phyloP scores from a whole-genome alignment of 1,284 basidiomycete species.

The Prillingera fragicola region DNA sequence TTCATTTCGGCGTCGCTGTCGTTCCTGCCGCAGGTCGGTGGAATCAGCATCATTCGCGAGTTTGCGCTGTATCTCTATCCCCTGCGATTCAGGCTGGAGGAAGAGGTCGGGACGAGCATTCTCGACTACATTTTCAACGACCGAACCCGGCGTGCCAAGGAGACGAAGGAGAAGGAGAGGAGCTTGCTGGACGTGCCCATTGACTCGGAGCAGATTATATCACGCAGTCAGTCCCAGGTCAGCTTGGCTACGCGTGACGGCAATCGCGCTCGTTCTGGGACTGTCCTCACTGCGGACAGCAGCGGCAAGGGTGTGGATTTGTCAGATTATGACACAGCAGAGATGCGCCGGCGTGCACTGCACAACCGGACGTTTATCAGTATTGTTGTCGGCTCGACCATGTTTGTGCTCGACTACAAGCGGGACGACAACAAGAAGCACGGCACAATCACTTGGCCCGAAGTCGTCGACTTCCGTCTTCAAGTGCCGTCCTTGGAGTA shows the following conservation, averaged over 20 bases:
- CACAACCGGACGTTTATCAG: conserved; percentile 65
- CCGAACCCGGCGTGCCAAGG: conserved; percentile 44
- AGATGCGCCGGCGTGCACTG: conserved; percentile 50
- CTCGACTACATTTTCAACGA: conserved; percentile 76
- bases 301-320: conserved; percentile 17
- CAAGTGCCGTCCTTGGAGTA: conserved; percentile 61
- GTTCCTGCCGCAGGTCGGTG: conserved; percentile 82
- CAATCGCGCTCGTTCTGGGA: conserved; percentile 49
- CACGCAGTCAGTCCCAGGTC: background rate
- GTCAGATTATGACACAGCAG: conserved; percentile 35
- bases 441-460: conserved; percentile 29
- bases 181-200: background rate
- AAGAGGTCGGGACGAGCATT: conserved; percentile 71
- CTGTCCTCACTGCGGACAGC: no score
- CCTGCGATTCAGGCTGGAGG: conserved; percentile 79
- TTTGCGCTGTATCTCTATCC: conserved; percentile 82
- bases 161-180: conserved; percentile 18
- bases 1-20: conserved; percentile 55
- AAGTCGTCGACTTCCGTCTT: conserved; percentile 53
- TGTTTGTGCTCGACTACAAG: conserved; percentile 51
- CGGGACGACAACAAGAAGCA: conserved; percentile 51
- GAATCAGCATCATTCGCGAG: conserved; percentile 82
- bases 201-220: background rate
- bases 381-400: conserved; percentile 64
- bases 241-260: background rate